Conservation (phyloP, 2,329 filamentous ascomycete genomes). For the Trichoderma simmonsii region DNA sequence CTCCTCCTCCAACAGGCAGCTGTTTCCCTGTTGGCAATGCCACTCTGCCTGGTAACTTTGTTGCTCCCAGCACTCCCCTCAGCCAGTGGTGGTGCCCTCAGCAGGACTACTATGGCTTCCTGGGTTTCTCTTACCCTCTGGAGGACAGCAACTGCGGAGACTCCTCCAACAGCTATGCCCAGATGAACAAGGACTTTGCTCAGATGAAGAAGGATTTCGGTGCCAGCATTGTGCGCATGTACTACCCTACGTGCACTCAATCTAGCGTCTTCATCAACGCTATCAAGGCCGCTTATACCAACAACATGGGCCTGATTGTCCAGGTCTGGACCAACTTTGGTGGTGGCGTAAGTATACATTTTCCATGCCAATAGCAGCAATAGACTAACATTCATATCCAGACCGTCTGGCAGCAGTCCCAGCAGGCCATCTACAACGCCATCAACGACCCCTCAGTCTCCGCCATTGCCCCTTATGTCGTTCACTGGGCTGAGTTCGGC, state of each 20-base stretch:
- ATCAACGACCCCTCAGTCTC: conserved; percentile 21
- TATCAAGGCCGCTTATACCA: conserved; percentile 22
- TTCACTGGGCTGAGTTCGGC: conserved; percentile 24
- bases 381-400: neutral
- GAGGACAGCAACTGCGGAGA: conserved; percentile 22
- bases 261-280: conserved; percentile 22
- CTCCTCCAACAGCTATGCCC: conserved; percentile 19
- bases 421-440: conserved; percentile 23
- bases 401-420: conserved; percentile 23
- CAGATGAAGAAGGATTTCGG: conserved; percentile 25
- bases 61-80: conserved; percentile 17
- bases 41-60: conserved; percentile 17
- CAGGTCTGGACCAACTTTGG: conserved; percentile 27
- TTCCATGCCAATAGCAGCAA: no score
- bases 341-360: conserved; percentile 19
- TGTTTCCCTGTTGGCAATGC: conserved; percentile 23
- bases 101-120: conserved; percentile 23
- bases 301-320: conserved; percentile 24
- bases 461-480: conserved; percentile 22
- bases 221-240: conserved; percentile 24
- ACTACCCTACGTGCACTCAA: conserved; percentile 23
- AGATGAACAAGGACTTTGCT: conserved; percentile 23
- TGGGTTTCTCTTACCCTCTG: conserved; percentile 24
- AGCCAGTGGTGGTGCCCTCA: conserved; percentile 25
- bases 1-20: neutral